Percentiles rank a stretch among this genome's conserved stretches.
phyloP scores from a whole-genome alignment of 1,284 basidiomycete species.

The Cryptococcus floricola region DNA sequence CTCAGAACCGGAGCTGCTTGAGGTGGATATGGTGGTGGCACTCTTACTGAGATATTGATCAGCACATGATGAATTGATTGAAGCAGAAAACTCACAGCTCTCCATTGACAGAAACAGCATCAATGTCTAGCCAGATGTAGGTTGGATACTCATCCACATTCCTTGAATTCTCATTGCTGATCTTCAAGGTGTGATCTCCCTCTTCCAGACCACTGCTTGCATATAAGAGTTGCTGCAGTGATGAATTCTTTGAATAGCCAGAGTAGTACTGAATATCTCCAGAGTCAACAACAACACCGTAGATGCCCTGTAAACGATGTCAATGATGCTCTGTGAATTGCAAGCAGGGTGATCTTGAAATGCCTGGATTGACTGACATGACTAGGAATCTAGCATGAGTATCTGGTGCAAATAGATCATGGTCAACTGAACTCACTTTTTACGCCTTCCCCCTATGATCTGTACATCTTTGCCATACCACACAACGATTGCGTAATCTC shows the following conservation, averaged over 20 bases:
- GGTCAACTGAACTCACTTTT: constrained; percentile 21
- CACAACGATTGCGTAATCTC: constrained; percentile 24
- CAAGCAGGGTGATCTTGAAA: background rate
- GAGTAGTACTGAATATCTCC: constrained; percentile 26
- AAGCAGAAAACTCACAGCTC: constrained; percentile 17
- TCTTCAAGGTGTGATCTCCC: constrained; percentile 25
- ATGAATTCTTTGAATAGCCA: constrained; percentile 16
- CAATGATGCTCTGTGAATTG: background rate
- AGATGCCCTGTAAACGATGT: constrained; percentile 25
- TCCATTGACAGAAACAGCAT: constrained; percentile 27
- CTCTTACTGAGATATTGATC: background rate
- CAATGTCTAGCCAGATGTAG: constrained; percentile 31
- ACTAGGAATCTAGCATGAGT: background rate
- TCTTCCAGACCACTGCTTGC: constrained; percentile 26
- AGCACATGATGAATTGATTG: too few species aligned
- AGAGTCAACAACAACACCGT: constrained; percentile 27
- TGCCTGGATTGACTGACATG: background rate
- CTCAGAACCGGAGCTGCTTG: constrained; percentile 3
- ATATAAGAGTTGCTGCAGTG: constrained; percentile 26
- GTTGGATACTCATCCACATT: constrained; percentile 24
- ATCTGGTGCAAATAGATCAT: constrained; percentile 16
- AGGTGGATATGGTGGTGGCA: background rate
- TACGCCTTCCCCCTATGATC: constrained; percentile 26
- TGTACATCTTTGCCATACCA: constrained; percentile 34
- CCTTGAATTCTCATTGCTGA: constrained; percentile 31